Evolutionary conservation across 106 monocot genomes (phyloP).

Genomic region (Dioscorea alata): DNA sequence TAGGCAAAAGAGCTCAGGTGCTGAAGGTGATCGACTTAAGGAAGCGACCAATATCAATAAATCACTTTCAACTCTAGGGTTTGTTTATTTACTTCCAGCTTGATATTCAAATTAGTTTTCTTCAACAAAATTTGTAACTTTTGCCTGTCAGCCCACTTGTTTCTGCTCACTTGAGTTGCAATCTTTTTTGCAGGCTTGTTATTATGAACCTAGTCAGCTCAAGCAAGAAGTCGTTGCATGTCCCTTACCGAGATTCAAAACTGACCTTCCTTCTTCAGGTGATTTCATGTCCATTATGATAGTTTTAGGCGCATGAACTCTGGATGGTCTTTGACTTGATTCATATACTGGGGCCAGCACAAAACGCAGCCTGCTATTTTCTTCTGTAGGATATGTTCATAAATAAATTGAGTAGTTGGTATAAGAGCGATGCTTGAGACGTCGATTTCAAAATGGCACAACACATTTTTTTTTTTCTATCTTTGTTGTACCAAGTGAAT

Average conservation of each 20-base stretch:
- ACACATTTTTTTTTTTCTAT: no score
- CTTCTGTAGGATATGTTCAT: no score
- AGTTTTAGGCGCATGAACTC: no score
- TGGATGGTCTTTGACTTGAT: no score
- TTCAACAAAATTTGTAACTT: neutral
- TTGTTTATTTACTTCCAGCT: constrained; percentile 4
- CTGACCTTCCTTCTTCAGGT: constrained; percentile 98
- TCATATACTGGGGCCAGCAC: no score
- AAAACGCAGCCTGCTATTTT: no score
- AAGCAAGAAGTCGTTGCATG: constrained; percentile 70
- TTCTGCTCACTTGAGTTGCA: neutral
- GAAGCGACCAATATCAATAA: constrained; percentile 99
- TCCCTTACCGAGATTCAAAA: constrained; percentile 98
- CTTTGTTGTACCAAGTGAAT: no score
- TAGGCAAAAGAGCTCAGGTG: constrained; percentile 98
- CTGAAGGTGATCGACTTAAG: constrained; percentile 94
- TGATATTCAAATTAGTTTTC: constrained; percentile 5
- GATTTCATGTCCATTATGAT: neutral
- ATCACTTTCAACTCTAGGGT: constrained; percentile 97
- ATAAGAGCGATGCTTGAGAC: no score
- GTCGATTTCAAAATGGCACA: no score
- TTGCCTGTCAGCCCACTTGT: neutral
- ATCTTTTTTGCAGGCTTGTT: constrained; percentile 60
- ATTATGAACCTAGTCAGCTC: constrained; percentile 92
- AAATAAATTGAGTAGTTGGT: no score